These are phyloP conservation scores for Backusella westeae DNA, from an alignment of 192 early-diverging fungal species.

Conservation along the genomic window DNA sequence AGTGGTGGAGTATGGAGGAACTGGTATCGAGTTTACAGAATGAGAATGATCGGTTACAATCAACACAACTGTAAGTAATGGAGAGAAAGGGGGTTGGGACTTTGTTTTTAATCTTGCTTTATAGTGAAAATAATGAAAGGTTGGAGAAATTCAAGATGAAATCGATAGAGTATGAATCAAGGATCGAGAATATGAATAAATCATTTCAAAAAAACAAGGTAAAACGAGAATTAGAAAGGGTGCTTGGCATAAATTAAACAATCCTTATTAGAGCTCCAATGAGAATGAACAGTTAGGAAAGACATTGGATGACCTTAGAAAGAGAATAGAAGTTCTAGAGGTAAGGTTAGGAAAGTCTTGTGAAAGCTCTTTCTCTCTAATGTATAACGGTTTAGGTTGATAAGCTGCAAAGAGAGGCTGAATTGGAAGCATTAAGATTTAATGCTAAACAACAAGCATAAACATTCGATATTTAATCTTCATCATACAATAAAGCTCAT, in stretches of 20 bases:
- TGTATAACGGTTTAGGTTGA: background rate
- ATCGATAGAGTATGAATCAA: background rate
- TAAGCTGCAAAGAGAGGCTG: slow-evolving; percentile 2
- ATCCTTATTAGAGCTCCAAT: background rate
- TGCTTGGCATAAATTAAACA: no score
- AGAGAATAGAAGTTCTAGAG: slow-evolving; percentile 3
- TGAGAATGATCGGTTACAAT: slow-evolving; percentile 15
- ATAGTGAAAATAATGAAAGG: background rate
- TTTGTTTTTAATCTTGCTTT: background rate
- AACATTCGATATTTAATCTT: no score
- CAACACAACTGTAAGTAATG: slow-evolving; percentile 5
- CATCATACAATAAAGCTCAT: no score
- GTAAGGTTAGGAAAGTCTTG: background rate
- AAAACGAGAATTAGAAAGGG: background rate
- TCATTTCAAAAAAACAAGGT: background rate
- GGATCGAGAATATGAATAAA: background rate
- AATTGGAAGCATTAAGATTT: slow-evolving; percentile 4
- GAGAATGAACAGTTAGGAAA: slow-evolving; percentile 1
- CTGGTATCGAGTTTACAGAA: slow-evolving; percentile 23
- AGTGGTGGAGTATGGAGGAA: slow-evolving; percentile 33
- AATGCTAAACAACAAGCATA: background rate
- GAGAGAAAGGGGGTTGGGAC: no score
- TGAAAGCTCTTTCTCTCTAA: no score
- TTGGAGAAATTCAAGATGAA: background rate
- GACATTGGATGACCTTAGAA: background rate